phyloP scores from a whole-genome alignment of 2,329 filamentous ascomycete genomes.

The Chalaropsis ovoidea region DNA sequence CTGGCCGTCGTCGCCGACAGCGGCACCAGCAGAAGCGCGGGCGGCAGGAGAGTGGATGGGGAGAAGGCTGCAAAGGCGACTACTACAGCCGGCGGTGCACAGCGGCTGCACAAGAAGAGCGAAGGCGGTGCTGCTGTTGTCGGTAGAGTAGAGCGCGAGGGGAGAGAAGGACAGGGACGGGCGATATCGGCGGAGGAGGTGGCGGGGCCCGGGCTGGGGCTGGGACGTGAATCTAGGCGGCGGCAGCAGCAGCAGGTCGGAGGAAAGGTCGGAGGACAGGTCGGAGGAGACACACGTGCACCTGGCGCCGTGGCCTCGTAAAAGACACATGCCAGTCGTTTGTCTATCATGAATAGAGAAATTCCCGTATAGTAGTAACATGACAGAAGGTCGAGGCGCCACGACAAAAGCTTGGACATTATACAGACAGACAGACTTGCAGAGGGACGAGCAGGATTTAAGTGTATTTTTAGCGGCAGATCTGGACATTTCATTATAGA shows the following conservation, averaged over 20 bases:
- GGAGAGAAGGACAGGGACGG: neutral
- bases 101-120: neutral
- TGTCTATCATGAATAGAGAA: no score
- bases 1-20: no score
- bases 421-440: neutral
- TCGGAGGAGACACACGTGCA: neutral
- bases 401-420: no score
- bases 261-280: no score
- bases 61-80: neutral
- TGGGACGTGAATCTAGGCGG: neutral
- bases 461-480: neutral
- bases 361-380: no score
- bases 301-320: neutral
- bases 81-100: neutral
- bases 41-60: neutral
- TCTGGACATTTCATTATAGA: slow-evolving; percentile 7
- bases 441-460: neutral
- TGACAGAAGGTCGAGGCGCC: no score
- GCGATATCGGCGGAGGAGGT: no score
- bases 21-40: neutral
- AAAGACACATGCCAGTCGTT: no score
- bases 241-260: neutral
- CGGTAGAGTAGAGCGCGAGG: neutral
- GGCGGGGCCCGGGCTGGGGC: no score
- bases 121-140: neutral